phyloP scores from a whole-genome alignment of 805 yeast genomes.

The Dipodascopsis uninucleata region DNA sequence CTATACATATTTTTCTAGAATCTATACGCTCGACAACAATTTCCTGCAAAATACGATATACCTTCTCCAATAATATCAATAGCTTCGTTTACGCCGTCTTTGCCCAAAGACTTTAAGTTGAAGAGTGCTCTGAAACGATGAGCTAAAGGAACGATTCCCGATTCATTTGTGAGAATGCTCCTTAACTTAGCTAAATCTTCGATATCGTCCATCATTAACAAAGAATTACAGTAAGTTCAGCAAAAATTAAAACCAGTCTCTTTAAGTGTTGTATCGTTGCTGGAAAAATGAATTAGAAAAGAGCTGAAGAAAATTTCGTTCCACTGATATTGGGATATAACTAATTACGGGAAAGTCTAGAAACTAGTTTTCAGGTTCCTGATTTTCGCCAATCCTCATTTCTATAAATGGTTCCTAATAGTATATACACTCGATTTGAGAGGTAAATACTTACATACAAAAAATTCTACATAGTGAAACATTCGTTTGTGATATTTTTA shows the following conservation, averaged over 20 bases:
- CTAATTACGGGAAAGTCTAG: too few relatives aligned
- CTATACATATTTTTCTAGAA: neutral
- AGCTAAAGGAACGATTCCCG: constrained; percentile 71
- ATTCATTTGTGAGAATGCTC: constrained; percentile 15
- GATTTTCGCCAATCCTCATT: constrained; percentile 3
- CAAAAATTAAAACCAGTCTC: too few relatives aligned
- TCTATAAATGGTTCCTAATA: too few relatives aligned
- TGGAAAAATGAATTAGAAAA: too few relatives aligned
- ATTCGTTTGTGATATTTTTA: too few relatives aligned
- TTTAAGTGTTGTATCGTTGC: too few relatives aligned
- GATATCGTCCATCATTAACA: constrained; percentile 19
- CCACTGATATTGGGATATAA: too few relatives aligned
- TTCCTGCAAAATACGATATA: constrained; percentile 1
- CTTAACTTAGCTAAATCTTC: constrained; percentile 16
- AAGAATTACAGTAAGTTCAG: too few relatives aligned
- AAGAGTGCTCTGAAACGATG: constrained; percentile 91
- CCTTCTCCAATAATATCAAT: constrained; percentile 81
- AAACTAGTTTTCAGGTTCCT: neutral
- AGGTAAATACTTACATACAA: too few relatives aligned
- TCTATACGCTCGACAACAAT: neutral
- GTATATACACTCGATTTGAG: too few relatives aligned
- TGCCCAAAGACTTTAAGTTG: constrained; percentile 81
- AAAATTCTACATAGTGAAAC: too few relatives aligned
- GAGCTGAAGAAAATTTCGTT: too few relatives aligned
- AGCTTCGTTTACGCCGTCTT: constrained; percentile 62